Conservation (phyloP, 371 early-diverging fungal genomes). For the Rhizoclosmatium hyalinum region DNA sequence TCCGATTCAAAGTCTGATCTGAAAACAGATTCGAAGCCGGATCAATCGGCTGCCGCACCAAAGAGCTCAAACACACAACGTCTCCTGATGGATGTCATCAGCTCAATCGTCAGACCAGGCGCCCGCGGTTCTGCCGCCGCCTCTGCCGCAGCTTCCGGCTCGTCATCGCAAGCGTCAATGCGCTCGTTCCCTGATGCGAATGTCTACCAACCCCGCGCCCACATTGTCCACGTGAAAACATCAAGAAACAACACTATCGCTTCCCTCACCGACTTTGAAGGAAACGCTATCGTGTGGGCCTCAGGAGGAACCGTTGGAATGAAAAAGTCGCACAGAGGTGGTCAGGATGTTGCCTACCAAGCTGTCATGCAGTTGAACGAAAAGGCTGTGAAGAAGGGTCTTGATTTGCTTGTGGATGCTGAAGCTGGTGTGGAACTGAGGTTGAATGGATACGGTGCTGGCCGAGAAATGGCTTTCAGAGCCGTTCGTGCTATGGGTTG, state of each 20-base stretch:
- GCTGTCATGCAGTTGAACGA: conserved; percentile 75
- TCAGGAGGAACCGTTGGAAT: conserved; percentile 88
- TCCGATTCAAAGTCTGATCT: background rate
- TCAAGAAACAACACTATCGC: conserved; percentile 89
- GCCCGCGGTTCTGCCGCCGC: background rate
- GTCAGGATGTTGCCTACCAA: conserved; percentile 93
- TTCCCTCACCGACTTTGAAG: conserved; percentile 78
- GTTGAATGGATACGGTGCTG: conserved; percentile 91
- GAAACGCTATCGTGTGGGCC: conserved; percentile 72
- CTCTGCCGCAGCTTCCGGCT: background rate
- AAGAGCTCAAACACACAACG: background rate
- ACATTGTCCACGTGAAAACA: conserved; percentile 75
- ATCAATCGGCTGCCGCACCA: background rate
- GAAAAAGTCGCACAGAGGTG: conserved; percentile 87
- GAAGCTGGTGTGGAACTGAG: conserved; percentile 75
- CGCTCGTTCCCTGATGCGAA: background rate
- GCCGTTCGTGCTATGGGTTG: conserved; percentile 77
- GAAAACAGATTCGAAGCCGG: no score
- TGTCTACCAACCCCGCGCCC: conserved; percentile 17
- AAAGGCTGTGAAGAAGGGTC: conserved; percentile 42
- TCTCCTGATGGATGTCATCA: conserved; percentile 14
- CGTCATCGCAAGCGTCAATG: background rate
- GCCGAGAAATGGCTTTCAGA: conserved; percentile 90
- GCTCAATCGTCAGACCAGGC: background rate
- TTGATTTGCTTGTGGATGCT: conserved; percentile 59